phyloP scores from a whole-genome alignment of 805 yeast species.

The Wickerhamomyces canadensis region DNA sequence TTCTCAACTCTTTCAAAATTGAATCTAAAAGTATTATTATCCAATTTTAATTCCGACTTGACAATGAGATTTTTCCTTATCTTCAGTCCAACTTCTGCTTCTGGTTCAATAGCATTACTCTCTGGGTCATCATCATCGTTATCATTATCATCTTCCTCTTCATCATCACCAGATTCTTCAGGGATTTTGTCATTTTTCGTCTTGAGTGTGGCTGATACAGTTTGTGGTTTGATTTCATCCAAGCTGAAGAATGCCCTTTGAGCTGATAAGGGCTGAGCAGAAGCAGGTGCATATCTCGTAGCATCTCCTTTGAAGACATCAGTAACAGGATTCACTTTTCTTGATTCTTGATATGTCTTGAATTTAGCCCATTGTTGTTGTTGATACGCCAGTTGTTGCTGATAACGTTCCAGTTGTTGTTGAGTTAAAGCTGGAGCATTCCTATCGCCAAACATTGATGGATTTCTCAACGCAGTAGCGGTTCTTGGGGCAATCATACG shows the following conservation, averaged over 20 bases:
- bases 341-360: constrained; percentile 19
- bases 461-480: constrained; percentile 16
- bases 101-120: constrained; percentile 32
- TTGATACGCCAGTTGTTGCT: constrained; percentile 21
- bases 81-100: constrained; percentile 22
- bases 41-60: constrained; percentile 15
- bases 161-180: constrained; percentile 12
- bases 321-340: constrained; percentile 30
- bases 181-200: constrained; percentile 6
- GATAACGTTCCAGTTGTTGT: constrained; percentile 19
- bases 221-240: constrained; percentile 16
- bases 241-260: constrained; percentile 36
- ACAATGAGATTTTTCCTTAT: constrained; percentile 9
- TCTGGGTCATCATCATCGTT: constrained; percentile 25
- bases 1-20: constrained; percentile 12
- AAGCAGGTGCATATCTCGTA: constrained; percentile 41
- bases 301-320: constrained; percentile 46
- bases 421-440: constrained; percentile 19
- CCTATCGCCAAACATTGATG: constrained; percentile 5
- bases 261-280: constrained; percentile 47
- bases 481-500: constrained; percentile 14
- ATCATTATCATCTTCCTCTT: constrained; percentile 13
- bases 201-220: not conserved
- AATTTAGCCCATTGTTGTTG: constrained; percentile 24
- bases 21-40: constrained; percentile 20